A percentile compares a stretch with the other conserved stretches of the same genome.
These are phyloP conservation scores for Vanderwaltozyma verrucispora DNA, from an alignment of 805 yeast genomes.

Conservation along the genomic window DNA sequence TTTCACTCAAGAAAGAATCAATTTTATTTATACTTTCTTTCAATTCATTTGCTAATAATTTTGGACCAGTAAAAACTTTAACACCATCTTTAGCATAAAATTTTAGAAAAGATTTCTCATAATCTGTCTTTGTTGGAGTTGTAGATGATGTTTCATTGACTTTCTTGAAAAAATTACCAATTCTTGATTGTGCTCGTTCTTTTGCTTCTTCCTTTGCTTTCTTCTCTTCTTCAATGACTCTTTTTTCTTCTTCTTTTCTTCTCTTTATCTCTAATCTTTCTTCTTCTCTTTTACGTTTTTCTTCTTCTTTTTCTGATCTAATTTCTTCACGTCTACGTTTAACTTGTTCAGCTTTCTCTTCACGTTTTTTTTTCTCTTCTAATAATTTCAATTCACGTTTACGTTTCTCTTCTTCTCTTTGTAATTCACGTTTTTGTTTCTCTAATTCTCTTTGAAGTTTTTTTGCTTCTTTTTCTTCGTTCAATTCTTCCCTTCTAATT, in stretches of 20 bases:
- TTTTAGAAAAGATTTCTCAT: slow-evolving; percentile 27
- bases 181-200: slow-evolving; percentile 30
- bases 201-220: slow-evolving; percentile 23
- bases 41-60: slow-evolving; percentile 2
- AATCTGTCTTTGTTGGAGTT: slow-evolving; percentile 20
- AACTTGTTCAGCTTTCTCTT: slow-evolving; percentile 16
- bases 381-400: slow-evolving; percentile 29
- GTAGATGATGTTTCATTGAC: slow-evolving; percentile 20
- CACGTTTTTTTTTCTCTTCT: slow-evolving; percentile 21
- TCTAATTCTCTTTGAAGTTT: slow-evolving; percentile 10
- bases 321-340: slow-evolving; percentile 14
- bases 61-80: slow-evolving; percentile 9
- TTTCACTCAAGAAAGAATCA: slow-evolving; percentile 12
- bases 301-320: slow-evolving; percentile 12
- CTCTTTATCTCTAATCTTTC: slow-evolving; percentile 14
- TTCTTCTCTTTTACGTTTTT: slow-evolving; percentile 11
- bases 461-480: slow-evolving; percentile 9
- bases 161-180: slow-evolving; percentile 29
- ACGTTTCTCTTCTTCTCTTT: slow-evolving; percentile 19
- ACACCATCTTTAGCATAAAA: slow-evolving; percentile 32
- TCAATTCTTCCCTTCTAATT: slow-evolving; percentile 9
- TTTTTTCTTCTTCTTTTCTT: slow-evolving; percentile 14
- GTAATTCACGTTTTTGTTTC: slow-evolving; percentile 11
- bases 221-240: slow-evolving; percentile 17
- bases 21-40: slow-evolving; percentile 15